phyloP scores from a whole-genome alignment of 345 rosid genomes.

The Excoecaria cochinchinensis region DNA sequence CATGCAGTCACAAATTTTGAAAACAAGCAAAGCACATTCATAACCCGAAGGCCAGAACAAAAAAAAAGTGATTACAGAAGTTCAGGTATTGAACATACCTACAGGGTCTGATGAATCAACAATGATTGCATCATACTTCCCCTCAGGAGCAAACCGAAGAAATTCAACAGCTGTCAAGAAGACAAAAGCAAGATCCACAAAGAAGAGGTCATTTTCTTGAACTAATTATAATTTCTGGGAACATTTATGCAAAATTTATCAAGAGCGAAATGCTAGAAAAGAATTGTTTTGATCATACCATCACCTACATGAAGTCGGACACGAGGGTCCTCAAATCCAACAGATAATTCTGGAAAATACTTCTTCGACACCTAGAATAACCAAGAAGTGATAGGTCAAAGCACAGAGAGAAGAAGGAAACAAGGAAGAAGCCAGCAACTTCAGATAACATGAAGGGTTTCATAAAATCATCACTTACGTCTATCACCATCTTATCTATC shows the following conservation, averaged over 20 bases:
- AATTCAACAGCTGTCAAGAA: slow-evolving; percentile 72
- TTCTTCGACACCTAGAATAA: slow-evolving; percentile 66
- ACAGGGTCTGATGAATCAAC: slow-evolving; percentile 98
- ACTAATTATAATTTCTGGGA: not conserved
- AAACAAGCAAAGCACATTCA: not conserved
- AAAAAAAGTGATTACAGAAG: slow-evolving; percentile 5
- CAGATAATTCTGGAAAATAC: slow-evolving; percentile 74
- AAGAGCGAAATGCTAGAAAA: not conserved
- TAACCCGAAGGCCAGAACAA: not conserved
- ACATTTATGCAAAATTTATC: not conserved
- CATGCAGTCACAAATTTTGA: not conserved
- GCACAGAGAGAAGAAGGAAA: not conserved
- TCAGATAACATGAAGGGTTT: not conserved
- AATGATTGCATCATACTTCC: slow-evolving; percentile 86
- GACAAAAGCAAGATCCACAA: slow-evolving; percentile 26
- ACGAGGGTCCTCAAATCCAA: slow-evolving; percentile 96
- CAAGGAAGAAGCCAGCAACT: not conserved
- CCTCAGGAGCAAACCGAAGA: slow-evolving; percentile 56
- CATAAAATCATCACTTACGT: slow-evolving; percentile 50
- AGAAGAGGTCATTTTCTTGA: slow-evolving; percentile 10
- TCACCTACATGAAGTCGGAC: slow-evolving; percentile 88
- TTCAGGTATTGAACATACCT: slow-evolving; percentile 47
- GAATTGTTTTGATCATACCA: slow-evolving; percentile 49
- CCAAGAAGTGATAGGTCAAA: not conserved
- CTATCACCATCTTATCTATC: slow-evolving; percentile 94